Evolutionary conservation across 75 land plant genomes (phyloP).

Genomic region (Picea sitchensis): DNA sequence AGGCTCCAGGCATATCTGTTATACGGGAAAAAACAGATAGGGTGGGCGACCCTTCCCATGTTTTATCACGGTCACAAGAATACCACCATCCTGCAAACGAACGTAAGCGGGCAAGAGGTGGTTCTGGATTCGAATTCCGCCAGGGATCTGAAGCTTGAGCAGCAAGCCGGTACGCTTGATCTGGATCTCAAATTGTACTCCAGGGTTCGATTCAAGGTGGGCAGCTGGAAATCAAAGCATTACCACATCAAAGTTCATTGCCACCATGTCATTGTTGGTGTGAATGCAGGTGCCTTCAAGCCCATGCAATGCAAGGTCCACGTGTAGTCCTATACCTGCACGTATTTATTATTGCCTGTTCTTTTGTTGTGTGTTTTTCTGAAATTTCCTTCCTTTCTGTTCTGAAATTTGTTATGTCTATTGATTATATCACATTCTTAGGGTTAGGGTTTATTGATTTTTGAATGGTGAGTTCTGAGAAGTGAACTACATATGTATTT

Average conservation of each 20-base stretch:
- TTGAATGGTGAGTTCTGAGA: too few species aligned
- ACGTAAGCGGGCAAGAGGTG: neutral
- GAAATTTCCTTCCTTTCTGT: too few species aligned
- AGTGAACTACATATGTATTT: too few species aligned
- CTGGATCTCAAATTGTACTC: conserved; percentile 15
- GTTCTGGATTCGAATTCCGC: conserved; percentile 6
- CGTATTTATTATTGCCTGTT: too few species aligned
- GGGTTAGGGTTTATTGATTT: too few species aligned
- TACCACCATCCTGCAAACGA: conserved; percentile 13
- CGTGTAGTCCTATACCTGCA: too few species aligned
- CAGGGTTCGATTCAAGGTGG: conserved; percentile 35
- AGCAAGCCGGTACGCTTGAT: conserved; percentile 10
- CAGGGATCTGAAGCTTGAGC: neutral
- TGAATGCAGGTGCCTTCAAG: too few species aligned
- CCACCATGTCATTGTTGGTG: neutral
- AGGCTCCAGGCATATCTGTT: conserved; percentile 5
- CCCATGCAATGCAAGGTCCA: too few species aligned
- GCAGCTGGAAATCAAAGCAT: conserved; percentile 21
- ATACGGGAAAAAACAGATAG: conserved; percentile 18
- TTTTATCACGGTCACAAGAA: conserved; percentile 35
- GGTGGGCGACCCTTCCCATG: neutral
- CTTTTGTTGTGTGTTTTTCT: too few species aligned
- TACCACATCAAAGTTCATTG: conserved; percentile 29
- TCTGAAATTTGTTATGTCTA: too few species aligned
- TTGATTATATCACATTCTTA: too few species aligned